Conservation (phyloP, 2,329 filamentous ascomycete genomes). For the Aspergillus neoniger region DNA sequence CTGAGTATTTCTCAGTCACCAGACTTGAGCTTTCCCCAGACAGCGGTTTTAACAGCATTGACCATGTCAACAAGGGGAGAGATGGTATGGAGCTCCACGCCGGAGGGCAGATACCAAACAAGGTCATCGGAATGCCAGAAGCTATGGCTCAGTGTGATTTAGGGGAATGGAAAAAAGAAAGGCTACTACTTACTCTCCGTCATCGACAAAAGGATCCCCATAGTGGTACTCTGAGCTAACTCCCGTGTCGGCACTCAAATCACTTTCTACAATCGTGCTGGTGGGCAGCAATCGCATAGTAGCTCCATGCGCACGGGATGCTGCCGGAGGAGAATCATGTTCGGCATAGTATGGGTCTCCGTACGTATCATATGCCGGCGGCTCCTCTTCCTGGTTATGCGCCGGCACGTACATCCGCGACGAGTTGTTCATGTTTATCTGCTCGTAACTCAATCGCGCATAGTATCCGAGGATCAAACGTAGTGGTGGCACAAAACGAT, state of each 20-base stretch:
- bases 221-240: slow-evolving; percentile 31
- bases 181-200: slow-evolving; percentile 15
- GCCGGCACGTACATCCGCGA: slow-evolving; percentile 33
- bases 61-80: slow-evolving; percentile 5
- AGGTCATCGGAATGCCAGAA: slow-evolving; percentile 17
- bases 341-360: slow-evolving; percentile 27
- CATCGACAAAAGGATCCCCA: slow-evolving; percentile 23
- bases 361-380: slow-evolving; percentile 42
- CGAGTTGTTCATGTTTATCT: slow-evolving; percentile 23
- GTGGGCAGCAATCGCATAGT: slow-evolving; percentile 51
- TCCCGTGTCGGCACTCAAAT: slow-evolving; percentile 30
- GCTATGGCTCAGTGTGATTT: slow-evolving; percentile 11
- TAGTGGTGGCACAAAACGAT: background rate
- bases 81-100: background rate
- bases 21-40: background rate
- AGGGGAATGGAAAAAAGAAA: slow-evolving; percentile 17
- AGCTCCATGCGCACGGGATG: slow-evolving; percentile 36
- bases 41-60: background rate
- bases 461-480: slow-evolving; percentile 8
- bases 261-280: slow-evolving; percentile 38
- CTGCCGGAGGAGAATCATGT: slow-evolving; percentile 28
- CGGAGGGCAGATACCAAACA: background rate
- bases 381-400: slow-evolving; percentile 45
- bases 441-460: slow-evolving; percentile 9
- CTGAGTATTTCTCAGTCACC: background rate